A percentile compares a stretch with the other conserved stretches of the same genome.
Conservation (phyloP, 495 filamentous ascomycete species). For the Letharia lupina region DNA sequence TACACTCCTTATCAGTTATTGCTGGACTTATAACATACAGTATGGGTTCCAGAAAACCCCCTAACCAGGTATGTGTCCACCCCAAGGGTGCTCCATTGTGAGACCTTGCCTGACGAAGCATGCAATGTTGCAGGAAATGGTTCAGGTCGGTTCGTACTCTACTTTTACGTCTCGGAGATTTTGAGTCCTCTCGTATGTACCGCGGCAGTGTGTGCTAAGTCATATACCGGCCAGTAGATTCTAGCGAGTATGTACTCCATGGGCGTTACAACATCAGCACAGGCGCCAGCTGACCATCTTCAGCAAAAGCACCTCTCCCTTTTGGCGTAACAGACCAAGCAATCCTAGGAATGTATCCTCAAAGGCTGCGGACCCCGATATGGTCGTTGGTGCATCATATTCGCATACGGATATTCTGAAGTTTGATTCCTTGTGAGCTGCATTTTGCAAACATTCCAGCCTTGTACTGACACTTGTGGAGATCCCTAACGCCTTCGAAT, state of each 20-base stretch:
- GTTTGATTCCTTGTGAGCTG: constrained; percentile 60
- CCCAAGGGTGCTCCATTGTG: constrained; percentile 1
- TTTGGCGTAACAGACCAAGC: constrained; percentile 65
- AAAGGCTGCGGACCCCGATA: constrained; percentile 55
- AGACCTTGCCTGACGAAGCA: constrained; percentile 4
- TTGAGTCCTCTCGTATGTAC: background rate
- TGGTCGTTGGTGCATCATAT: constrained; percentile 92
- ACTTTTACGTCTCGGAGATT: constrained; percentile 2
- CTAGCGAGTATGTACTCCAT: constrained; percentile 39
- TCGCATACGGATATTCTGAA: constrained; percentile 93
- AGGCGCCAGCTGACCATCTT: constrained; percentile 26
- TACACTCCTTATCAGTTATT: background rate
- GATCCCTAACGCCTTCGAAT: constrained; percentile 43
- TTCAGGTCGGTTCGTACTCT: constrained; percentile 86
- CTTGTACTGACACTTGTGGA: constrained; percentile 27
- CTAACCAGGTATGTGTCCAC: constrained; percentile 56
- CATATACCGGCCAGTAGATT: constrained; percentile 31
- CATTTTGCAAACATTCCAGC: constrained; percentile 5
- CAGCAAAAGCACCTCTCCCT: constrained; percentile 72
- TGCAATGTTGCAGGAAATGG: constrained; percentile 70
- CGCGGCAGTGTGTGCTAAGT: constrained; percentile 23
- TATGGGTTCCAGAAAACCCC: constrained; percentile 57
- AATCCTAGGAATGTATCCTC: constrained; percentile 35
- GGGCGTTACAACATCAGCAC: background rate
- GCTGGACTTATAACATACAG: background rate